Base-by-base conservation (phyloP, 2,329 filamentous ascomycete genomes). In the Cadophora gregata region DNA sequence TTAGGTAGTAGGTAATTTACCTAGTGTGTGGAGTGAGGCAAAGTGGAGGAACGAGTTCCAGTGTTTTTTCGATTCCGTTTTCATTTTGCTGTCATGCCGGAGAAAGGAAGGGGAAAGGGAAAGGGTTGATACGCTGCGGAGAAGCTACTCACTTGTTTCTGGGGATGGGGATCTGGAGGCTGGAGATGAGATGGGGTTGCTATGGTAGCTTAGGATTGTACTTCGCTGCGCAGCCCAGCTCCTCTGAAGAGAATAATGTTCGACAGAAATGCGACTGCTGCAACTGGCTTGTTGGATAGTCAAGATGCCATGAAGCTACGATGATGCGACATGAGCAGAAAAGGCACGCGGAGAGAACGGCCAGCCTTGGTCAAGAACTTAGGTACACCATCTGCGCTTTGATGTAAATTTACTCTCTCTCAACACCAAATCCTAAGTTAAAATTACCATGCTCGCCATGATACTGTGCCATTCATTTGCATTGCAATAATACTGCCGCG, bases 91-190 rank as follows among this genome's bases (percentile, higher is more conserved):
- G 16, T 25, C 55, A 27, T 38, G 31, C 55, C 25, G 36, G 31
- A 42, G 36, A 38, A 25, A 10, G 33, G 10, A 38, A n/a, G 55
- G 29, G 10, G 10, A 33, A 6, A 33, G 10, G 38, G 53, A 36
- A 58, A 38, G 53, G n/a, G 55, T 25, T 27, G 33, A 24, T 42
- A 21, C 56, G 14, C 19, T 59, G 56, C 21, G 56, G 56, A 59
- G 56, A 59, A 45, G 7, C 3, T n/a, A 6, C 9, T 36, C 29
- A 10, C 8, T 59, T 27, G 14, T 59, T 12, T 59, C 56, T 59
- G 56, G 56, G 56, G 36, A 59, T 59, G 56, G 56, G 56, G 36
- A 59, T 59, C 56, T 59, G 56, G 56, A 59, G 55, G 42, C 21
- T 24, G 36, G 55, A 59, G 38, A 29, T 45, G 31, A 14, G 21